Evolutionary conservation across 305 asterid species (phyloP), one percentile per base, ranked within the genome.

Genomic region (Caryopteris hybrid): DNA sequence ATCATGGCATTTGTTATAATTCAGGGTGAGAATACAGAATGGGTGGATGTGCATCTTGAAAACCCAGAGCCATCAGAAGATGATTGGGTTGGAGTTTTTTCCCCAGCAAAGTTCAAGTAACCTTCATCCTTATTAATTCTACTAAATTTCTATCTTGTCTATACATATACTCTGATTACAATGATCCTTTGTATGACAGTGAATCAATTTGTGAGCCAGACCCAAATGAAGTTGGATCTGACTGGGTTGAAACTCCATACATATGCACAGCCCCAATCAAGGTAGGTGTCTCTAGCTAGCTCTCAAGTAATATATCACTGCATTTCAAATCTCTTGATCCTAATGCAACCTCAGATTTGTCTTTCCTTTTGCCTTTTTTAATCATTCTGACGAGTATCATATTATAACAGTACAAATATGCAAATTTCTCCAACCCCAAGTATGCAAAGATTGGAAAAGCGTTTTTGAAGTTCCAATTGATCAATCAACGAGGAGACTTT

Each of bases 51-150:
- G 33, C 23, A 12, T 55, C 72, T 55, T 29, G 14, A 67, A 3
- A 67, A 67, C n/a, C 64, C 72, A 2, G 23, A 55, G 2, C 72
- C 72, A 12, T 67, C 64, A 22, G 62, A 14, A 38, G 62, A 66
- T 38, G 71, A 66, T 38, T 66, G 71, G 62, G 25, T 54, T 42
- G 72, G 72, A 67, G 64, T 67, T 41, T 67, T 54, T 17, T 67
- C 64, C 23, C 72, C 64, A 27, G 64, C 72, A 17, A 67, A 67
- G 0, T 67, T 67, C 64, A 67, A 67, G 72, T 67, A 67, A 23
- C 16, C 6, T 9, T 57, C 46, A 17, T 34, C 25, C 16, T 56
- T 4, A 31, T 33, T 36, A 7, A 46, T 46, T 8, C 0, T 46
- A 16, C 53, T 36, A 7, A 34, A 31, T 16, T 27, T 13, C 2